Evolutionary conservation across 192 early-diverging fungal genomes (phyloP).

Genomic region (Powellomyces hirtus): DNA sequence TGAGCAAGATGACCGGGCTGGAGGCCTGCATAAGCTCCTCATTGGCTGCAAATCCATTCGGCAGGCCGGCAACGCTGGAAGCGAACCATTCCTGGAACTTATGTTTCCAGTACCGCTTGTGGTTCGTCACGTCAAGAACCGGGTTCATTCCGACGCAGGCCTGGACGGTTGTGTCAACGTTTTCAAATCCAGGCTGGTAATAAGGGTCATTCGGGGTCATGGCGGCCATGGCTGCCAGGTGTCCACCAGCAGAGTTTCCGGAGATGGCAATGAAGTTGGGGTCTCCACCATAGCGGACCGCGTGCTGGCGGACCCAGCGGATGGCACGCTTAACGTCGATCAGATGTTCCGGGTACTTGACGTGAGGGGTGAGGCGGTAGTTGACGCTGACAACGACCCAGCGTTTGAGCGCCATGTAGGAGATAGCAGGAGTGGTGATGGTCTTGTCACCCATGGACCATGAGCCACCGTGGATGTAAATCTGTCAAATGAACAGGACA

Average conservation of each 20-base stretch:
- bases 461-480: conserved; percentile 66
- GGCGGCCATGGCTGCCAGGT: conserved; percentile 55
- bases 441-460: conserved; percentile 63
- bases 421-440: conserved; percentile 33
- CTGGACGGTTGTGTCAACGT: conserved; percentile 56
- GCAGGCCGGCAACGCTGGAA: conserved; percentile 34
- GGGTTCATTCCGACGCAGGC: conserved; percentile 52
- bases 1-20: conserved; percentile 30
- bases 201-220: conserved; percentile 46
- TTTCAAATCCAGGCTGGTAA: conserved; percentile 58
- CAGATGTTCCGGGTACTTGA: conserved; percentile 56
- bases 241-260: conserved; percentile 57
- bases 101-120: conserved; percentile 40
- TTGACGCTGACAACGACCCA: conserved; percentile 64
- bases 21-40: conserved; percentile 24
- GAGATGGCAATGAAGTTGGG: conserved; percentile 59
- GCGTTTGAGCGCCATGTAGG: conserved; percentile 44
- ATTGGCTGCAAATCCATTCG: conserved; percentile 3
- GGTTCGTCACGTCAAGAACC: conserved; percentile 45
- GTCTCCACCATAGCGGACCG: conserved; percentile 63
- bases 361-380: conserved; percentile 49
- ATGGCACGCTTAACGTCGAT: conserved; percentile 68
- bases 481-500: no score
- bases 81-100: conserved; percentile 43
- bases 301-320: conserved; percentile 63